A percentile compares a stretch with the other conserved stretches of the same genome.
phyloP scores from a whole-genome alignment of 345 rosid genomes.

The Eucalyptus regnans region DNA sequence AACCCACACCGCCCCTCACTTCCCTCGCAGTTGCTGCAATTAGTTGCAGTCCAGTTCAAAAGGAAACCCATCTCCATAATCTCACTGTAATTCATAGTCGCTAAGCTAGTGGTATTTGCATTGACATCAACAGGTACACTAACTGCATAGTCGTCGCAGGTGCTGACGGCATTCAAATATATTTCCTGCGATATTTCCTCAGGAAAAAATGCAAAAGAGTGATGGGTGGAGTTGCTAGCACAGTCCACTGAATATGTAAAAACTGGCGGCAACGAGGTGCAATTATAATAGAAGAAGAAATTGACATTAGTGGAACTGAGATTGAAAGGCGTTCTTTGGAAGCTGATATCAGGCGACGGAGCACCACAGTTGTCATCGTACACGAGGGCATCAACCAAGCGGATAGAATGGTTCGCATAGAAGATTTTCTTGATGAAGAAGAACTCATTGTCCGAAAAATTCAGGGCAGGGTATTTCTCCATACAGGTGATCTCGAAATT shows the following conservation, averaged over 20 bases:
- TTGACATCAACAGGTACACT: too few relatives aligned
- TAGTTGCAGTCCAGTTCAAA: too few relatives aligned
- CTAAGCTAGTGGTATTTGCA: too few relatives aligned
- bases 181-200: neutral
- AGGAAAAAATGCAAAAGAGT: slow-evolving; percentile 27
- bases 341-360: slow-evolving; percentile 10
- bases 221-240: slow-evolving; percentile 2
- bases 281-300: slow-evolving; percentile 37
- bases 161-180: fast-evolving
- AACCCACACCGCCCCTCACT: too few relatives aligned
- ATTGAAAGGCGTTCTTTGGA: slow-evolving; percentile 35
- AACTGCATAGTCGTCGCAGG: too few relatives aligned
- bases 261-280: slow-evolving; percentile 1
- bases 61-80: too few relatives aligned
- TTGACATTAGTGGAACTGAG: slow-evolving; percentile 1
- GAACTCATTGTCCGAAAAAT: neutral
- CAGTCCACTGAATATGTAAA: slow-evolving; percentile 14
- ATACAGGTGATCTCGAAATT: neutral
- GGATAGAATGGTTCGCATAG: neutral
- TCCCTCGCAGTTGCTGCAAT: too few relatives aligned
- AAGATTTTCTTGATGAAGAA: neutral
- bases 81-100: too few relatives aligned
- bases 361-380: neutral
- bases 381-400: neutral
- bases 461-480: neutral